Conservation (phyloP, 225 moss, liverwort and hornwort genomes). For the Bryum argenteum region DNA sequence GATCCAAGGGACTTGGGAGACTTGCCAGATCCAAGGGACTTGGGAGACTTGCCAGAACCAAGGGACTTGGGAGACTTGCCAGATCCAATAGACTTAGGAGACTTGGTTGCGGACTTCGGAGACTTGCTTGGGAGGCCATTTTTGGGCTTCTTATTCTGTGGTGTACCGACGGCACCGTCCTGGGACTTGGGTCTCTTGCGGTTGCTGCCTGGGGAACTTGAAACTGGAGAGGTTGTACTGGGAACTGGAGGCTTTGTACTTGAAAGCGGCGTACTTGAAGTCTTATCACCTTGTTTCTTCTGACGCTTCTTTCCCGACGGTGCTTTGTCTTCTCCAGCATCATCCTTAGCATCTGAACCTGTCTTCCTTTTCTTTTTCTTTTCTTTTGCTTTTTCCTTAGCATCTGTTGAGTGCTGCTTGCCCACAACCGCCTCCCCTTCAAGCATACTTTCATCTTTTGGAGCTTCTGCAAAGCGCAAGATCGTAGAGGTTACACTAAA, state of each 20-base stretch:
- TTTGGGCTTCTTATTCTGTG: constrained; percentile 41
- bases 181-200: constrained; percentile 40
- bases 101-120: constrained; percentile 20
- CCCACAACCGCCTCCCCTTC: constrained; percentile 33
- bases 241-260: constrained; percentile 23
- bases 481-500: background rate
- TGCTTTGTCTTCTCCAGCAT: constrained; percentile 12
- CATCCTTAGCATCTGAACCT: constrained; percentile 13
- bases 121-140: background rate
- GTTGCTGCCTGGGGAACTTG: constrained; percentile 8
- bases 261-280: background rate
- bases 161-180: constrained; percentile 24
- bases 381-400: background rate
- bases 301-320: constrained; percentile 36
- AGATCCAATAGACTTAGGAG: constrained; percentile 17
- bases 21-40: constrained; percentile 12
- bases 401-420: constrained; percentile 30
- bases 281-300: constrained; percentile 29
- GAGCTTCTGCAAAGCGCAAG: constrained; percentile 32
- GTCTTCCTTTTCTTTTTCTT: constrained; percentile 44
- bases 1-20: background rate
- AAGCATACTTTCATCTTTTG: constrained; percentile 16
- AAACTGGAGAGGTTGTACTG: constrained; percentile 16
- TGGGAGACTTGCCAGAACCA: constrained; percentile 21
- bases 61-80: constrained; percentile 17